Evolutionary conservation across 257 asterid species (phyloP), one percentile per base, ranked within the genome.

Genomic region (Cynanchum wilfordii): DNA sequence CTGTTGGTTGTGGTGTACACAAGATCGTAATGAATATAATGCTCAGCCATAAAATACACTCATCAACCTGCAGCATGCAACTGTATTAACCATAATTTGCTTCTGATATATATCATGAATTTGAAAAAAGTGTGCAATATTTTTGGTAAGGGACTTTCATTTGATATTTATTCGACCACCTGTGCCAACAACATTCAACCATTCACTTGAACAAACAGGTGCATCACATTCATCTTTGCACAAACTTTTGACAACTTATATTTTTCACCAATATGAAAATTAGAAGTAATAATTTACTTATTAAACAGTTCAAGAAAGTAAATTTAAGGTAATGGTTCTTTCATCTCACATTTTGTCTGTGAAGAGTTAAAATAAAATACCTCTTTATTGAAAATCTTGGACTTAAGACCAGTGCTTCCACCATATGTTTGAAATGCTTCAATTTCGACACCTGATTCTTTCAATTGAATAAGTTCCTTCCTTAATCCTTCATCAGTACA

Each of bases 41-140:
- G 86, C 96, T 89, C 84, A 93, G 79, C 98, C 98, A 93, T 85
- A 88, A 77, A 75, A 91, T 93, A 73, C 98, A 93, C 76, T 93
- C 97, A 25, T 89, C 96, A 76, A 89, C 91, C 98, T 93, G 80
- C 82, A 82, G 0, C 71, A 62, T 13, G 42, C 33, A 65, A 49
- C 63, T 27, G n/a, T 36, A 27, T 13, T 58, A 56, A 65, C 38
- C 36, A 45, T 27, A 54, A 29, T 67, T 9, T 13, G 50, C 0
- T 30, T 52, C 45, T 42, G 3, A n/a, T 4, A 36, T n/a, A 60
- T 72, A 47, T 19, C 13, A 17, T 25, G 4, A 60, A 54, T 47
- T 38, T 5, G 20, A 0, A 11, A 2, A 2, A 47, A 49, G 24
- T 49, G 27, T 13, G 2, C 1, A 15, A 10, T 10, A 20, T 29